Percentiles rank a stretch among this genome's conserved stretches.
Evolutionary conservation across 1,139 yeast species (phyloP).

Genomic region (Geotrichum histeridarum): DNA sequence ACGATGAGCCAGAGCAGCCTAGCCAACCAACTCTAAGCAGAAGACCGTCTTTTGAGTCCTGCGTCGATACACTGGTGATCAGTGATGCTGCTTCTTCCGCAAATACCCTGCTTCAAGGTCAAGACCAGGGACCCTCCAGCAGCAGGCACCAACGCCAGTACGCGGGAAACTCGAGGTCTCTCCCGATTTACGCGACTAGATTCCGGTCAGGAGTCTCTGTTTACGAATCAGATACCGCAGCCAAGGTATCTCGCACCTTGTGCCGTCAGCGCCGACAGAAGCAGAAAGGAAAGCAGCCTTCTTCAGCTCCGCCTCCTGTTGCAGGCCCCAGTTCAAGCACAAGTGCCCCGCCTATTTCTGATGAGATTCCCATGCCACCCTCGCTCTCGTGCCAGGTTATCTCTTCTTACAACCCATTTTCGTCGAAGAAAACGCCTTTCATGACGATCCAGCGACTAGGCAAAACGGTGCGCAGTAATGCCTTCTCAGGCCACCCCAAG

Average conservation of each 20-base stretch:
- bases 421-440: slow-evolving; percentile 8
- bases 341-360: background rate
- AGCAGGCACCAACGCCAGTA: background rate
- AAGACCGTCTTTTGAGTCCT: slow-evolving; percentile 14
- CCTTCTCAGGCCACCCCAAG: slow-evolving; percentile 5
- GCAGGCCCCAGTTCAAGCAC: background rate
- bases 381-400: slow-evolving; percentile 9
- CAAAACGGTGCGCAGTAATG: slow-evolving; percentile 8
- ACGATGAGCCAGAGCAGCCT: background rate
- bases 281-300: background rate
- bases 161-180: slow-evolving; percentile 3
- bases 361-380: slow-evolving; percentile 17
- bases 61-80: slow-evolving; percentile 11
- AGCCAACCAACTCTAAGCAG: background rate
- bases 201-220: slow-evolving; percentile 18
- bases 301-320: background rate
- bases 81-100: slow-evolving; percentile 16
- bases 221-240: slow-evolving; percentile 18
- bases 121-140: background rate
- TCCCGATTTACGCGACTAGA: slow-evolving; percentile 18
- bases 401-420: slow-evolving; percentile 14
- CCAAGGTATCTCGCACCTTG: slow-evolving; percentile 15
- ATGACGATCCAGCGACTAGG: slow-evolving; percentile 18
- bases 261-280: slow-evolving; percentile 5
- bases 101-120: slow-evolving; percentile 13